Percentiles rank a stretch among this genome's conserved stretches.
Conservation (phyloP, 78 protist species). For the Guillardia theta region DNA sequence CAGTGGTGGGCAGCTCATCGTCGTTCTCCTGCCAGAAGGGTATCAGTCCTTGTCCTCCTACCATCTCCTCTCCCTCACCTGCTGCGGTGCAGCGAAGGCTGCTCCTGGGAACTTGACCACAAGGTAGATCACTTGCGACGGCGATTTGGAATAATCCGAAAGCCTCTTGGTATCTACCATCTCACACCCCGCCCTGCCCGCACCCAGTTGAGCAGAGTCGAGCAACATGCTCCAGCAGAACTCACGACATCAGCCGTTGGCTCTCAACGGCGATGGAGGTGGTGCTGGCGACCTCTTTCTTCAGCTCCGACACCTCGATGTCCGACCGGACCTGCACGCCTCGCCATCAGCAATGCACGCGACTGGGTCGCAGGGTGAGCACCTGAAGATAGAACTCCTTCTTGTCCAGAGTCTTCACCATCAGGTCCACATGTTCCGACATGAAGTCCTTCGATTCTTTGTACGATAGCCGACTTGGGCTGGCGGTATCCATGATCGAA, state of each 20-base stretch:
- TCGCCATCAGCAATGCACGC: too few relatives aligned
- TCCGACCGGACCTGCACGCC: background rate
- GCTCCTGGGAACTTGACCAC: background rate
- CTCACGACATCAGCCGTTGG: constrained; percentile 2
- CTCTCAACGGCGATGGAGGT: background rate
- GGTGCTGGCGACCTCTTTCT: background rate
- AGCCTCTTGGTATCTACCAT: background rate
- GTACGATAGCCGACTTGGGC: too few relatives aligned
- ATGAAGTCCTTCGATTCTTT: background rate
- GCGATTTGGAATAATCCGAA: background rate
- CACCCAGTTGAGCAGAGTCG: background rate
- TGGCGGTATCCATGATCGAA: background rate
- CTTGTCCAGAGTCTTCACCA: background rate
- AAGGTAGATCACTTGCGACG: background rate
- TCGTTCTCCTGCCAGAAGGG: too few relatives aligned
- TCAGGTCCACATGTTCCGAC: background rate
- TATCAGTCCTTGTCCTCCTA: too few relatives aligned
- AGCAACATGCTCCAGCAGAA: background rate
- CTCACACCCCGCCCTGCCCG: background rate
- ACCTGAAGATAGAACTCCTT: constrained; percentile 8
- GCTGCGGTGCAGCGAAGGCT: background rate
- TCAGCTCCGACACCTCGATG: background rate
- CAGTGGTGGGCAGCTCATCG: background rate
- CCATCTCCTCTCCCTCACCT: background rate
- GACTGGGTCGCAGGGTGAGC: too few relatives aligned